Percentiles rank a stretch among this genome's conserved stretches.
Evolutionary conservation across 495 filamentous ascomycete genomes (phyloP).

Genomic region (Coniosporium apollinis): DNA sequence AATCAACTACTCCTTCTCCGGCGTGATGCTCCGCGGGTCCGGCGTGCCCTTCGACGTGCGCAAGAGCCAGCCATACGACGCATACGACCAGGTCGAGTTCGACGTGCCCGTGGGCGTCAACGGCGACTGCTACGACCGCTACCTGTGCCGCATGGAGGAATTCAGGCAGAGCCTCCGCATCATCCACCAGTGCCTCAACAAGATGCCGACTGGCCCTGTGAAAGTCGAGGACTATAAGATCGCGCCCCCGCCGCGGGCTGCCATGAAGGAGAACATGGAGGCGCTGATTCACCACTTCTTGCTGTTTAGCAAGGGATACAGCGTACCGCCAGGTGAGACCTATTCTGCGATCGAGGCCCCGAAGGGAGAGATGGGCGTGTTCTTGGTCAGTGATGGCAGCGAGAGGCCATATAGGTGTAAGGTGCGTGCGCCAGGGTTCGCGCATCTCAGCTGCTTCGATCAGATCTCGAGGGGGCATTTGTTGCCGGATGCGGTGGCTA

Average conservation of each 20-base stretch:
- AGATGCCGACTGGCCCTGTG: conserved; percentile 91
- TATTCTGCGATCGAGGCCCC: conserved; percentile 96
- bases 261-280: conserved; percentile 99
- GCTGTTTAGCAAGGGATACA: conserved; percentile 94
- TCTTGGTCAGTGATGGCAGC: conserved; percentile 86
- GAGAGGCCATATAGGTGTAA: conserved; percentile 96
- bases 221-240: conserved; percentile 98
- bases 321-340: conserved; percentile 95
- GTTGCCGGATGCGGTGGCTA: conserved; percentile 59
- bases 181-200: conserved; percentile 96
- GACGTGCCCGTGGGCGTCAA: conserved; percentile 93
- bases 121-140: conserved; percentile 98
- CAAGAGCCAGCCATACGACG: conserved; percentile 91
- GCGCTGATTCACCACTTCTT: conserved; percentile 98
- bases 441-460: conserved; percentile 87
- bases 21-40: conserved; percentile 93
- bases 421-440: conserved; percentile 92
- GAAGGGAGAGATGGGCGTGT: conserved; percentile 99
- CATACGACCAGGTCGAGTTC: conserved; percentile 94
- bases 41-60: conserved; percentile 97
- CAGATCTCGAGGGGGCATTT: conserved; percentile 83
- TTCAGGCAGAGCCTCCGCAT: conserved; percentile 95
- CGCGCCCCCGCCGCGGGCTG: conserved; percentile 83
- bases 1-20: conserved; percentile 86
- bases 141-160: conserved; percentile 98